Conservation (phyloP, 139 green algal genomes). For the Chlamydomonas schloesseri region DNA sequence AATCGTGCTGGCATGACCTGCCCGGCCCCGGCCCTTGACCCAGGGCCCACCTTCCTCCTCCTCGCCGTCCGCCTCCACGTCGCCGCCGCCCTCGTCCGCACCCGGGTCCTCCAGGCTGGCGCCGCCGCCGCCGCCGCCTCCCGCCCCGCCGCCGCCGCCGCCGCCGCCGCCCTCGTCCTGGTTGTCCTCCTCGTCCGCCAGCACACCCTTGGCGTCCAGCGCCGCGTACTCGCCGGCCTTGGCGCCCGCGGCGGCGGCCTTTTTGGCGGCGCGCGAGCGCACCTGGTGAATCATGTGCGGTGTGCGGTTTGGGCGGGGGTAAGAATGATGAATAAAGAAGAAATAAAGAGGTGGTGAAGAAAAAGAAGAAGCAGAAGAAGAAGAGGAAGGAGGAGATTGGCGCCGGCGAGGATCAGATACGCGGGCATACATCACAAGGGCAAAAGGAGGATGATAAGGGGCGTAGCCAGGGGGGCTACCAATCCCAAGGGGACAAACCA, state of each 20-base stretch:
- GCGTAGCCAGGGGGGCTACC: too few relatives aligned
- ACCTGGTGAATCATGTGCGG: neutral
- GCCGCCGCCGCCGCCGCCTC: neutral
- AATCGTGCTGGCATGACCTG: too few relatives aligned
- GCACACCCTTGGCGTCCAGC: constrained; percentile 5
- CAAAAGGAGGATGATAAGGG: neutral
- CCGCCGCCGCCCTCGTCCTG: neutral
- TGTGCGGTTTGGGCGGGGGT: too few relatives aligned
- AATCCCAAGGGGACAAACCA: too few relatives aligned
- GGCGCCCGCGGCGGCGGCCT: neutral
- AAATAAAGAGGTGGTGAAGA: too few relatives aligned
- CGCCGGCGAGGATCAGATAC: neutral
- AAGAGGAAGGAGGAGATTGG: too few relatives aligned
- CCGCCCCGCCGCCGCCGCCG: neutral
- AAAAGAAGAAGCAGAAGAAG: too few relatives aligned
- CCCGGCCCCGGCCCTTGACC: too few relatives aligned
- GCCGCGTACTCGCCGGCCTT: constrained; percentile 27
- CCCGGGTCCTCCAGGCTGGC: constrained; percentile 9
- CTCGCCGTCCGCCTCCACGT: neutral
- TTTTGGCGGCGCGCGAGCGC: constrained; percentile 3
- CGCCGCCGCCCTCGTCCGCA: constrained; percentile 1
- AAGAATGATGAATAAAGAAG: too few relatives aligned
- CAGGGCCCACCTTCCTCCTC: neutral
- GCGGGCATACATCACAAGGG: neutral
- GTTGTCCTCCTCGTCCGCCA: neutral